A percentile compares a stretch with the other conserved stretches of the same genome.
phyloP scores from a whole-genome alignment of 805 yeast genomes.

The Henningerozyma blattae region DNA sequence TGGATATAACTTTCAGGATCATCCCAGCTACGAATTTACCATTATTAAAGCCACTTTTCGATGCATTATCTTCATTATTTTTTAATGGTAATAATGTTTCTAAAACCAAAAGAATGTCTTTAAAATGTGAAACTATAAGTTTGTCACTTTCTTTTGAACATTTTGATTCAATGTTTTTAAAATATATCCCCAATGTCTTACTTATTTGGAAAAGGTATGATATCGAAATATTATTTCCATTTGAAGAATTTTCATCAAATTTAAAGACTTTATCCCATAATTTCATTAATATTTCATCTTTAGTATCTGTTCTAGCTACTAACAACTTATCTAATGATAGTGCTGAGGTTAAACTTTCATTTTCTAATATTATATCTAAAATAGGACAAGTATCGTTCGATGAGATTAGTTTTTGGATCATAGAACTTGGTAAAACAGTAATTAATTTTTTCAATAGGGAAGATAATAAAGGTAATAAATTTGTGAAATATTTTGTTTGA shows the following conservation, averaged over 20 bases:
- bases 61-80: constrained; percentile 12
- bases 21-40: constrained; percentile 21
- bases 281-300: constrained; percentile 2
- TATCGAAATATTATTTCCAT: constrained; percentile 7
- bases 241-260: constrained; percentile 6
- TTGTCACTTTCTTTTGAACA: constrained; percentile 1
- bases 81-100: constrained; percentile 8
- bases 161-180: constrained; percentile 6
- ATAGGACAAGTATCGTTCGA: constrained; percentile 2
- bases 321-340: constrained; percentile 19
- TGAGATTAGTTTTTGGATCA: constrained; percentile 4
- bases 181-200: constrained; percentile 21
- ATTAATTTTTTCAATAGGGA: constrained; percentile 16
- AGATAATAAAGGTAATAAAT: constrained; percentile 13
- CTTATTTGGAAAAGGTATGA: constrained; percentile 18
- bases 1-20: constrained; percentile 7
- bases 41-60: constrained; percentile 19
- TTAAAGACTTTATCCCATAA: constrained; percentile 16
- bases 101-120: constrained; percentile 8
- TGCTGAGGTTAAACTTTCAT: constrained; percentile 15
- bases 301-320: constrained; percentile 5
- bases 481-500: constrained; percentile 17
- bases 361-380: constrained; percentile 7
- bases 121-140: constrained; percentile 6
- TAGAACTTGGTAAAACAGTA: constrained; percentile 18